These are phyloP conservation scores for Brachypodium distachyon DNA, from an alignment of 202 grass and related monocot species.

Conservation along the genomic window DNA sequence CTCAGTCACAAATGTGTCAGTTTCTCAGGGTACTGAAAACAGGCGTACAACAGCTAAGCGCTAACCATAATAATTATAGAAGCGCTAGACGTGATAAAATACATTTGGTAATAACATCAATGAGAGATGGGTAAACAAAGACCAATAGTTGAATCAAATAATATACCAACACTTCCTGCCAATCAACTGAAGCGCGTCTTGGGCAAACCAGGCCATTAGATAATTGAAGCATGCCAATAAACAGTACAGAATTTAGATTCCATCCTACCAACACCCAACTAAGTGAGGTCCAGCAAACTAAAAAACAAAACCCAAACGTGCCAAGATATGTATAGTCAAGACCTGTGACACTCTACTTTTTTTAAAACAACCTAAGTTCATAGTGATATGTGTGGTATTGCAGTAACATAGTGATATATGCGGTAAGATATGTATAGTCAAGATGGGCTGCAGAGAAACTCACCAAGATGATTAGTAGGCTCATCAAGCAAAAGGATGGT, in stretches of 20 bases:
- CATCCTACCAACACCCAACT: background rate
- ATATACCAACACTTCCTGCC: background rate
- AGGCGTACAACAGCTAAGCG: background rate
- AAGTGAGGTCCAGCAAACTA: background rate
- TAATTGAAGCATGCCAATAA: background rate
- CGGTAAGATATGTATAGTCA: too few species aligned
- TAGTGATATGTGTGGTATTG: background rate
- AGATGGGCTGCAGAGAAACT: background rate
- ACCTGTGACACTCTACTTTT: too few species aligned
- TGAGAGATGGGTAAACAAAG: background rate
- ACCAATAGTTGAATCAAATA: background rate
- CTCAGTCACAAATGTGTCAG: background rate
- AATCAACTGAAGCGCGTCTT: background rate
- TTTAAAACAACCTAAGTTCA: background rate
- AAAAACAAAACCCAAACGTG: background rate
- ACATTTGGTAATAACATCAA: background rate
- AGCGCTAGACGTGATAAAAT: too few species aligned
- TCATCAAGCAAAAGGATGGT: slow-evolving; percentile 97
- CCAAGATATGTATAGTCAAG: background rate
- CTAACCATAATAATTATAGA: background rate
- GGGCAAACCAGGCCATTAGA: background rate
- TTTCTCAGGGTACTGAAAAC: background rate
- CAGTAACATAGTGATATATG: background rate
- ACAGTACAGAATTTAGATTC: background rate
- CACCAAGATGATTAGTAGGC: slow-evolving; percentile 97